Evolutionary conservation across 805 yeast species (phyloP).

Genomic region (Saturnispora bothae): DNA sequence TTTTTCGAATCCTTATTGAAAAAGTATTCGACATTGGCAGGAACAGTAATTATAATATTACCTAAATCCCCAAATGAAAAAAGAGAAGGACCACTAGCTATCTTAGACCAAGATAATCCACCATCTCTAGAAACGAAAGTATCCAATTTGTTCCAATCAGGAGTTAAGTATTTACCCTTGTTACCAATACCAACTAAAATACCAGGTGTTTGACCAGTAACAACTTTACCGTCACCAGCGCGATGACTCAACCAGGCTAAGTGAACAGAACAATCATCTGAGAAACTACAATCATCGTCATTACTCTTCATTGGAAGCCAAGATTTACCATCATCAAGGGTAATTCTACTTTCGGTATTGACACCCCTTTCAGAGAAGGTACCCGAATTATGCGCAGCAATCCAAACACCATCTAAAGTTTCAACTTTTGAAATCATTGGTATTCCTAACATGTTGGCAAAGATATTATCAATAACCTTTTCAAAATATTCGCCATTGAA

Average conservation of each 20-base stretch:
- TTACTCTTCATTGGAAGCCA: conserved; percentile 40
- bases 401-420: conserved; percentile 52
- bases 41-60: conserved; percentile 56
- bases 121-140: conserved; percentile 69
- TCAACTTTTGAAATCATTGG: conserved; percentile 35
- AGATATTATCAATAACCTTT: conserved; percentile 31
- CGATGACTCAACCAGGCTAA: conserved; percentile 25
- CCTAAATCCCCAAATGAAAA: conserved; percentile 72
- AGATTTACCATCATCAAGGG: conserved; percentile 43
- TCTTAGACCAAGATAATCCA: conserved; percentile 59
- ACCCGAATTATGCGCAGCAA: conserved; percentile 28
- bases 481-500: conserved; percentile 48
- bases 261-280: conserved; percentile 41
- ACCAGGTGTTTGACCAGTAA: conserved; percentile 47
- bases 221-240: conserved; percentile 33
- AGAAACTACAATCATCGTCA: conserved; percentile 36
- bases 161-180: conserved; percentile 52
- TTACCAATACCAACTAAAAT: conserved; percentile 61
- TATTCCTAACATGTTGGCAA: conserved; percentile 29
- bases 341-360: conserved; percentile 26
- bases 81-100: conserved; percentile 40
- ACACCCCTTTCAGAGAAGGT: conserved; percentile 14
- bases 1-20: conserved; percentile 25
- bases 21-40: conserved; percentile 21
- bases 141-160: conserved; percentile 11